A percentile compares a stretch with the other conserved stretches of the same genome.
These are phyloP conservation scores for Pneumocystis sp. DNA, from an alignment of 1,139 yeast species.

Conservation along the genomic window DNA sequence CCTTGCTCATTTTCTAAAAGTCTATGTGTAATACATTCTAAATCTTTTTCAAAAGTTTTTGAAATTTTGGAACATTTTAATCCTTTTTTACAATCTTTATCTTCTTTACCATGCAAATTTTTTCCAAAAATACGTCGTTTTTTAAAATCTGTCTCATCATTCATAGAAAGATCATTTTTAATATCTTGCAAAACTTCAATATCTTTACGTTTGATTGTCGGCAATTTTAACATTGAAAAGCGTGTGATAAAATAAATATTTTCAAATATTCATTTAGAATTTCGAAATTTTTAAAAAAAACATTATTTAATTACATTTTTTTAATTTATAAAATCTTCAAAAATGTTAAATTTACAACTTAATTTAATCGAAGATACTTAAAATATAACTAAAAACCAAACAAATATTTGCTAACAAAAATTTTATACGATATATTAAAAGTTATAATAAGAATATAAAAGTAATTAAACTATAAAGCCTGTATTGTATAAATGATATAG, in stretches of 20 bases:
- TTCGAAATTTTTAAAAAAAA: background rate
- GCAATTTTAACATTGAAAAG: background rate
- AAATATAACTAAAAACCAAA: background rate
- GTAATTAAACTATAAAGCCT: background rate
- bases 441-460: background rate
- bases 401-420: background rate
- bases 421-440: background rate
- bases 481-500: background rate
- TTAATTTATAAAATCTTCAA: background rate
- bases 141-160: background rate
- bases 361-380: background rate
- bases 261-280: background rate
- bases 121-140: background rate
- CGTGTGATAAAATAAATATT: background rate
- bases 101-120: background rate
- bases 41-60: slow-evolving; percentile 34
- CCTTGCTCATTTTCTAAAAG: slow-evolving; percentile 15
- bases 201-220: background rate
- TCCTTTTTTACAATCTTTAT: background rate
- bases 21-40: slow-evolving; percentile 29
- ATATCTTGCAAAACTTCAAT: background rate
- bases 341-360: background rate
- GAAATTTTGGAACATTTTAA: background rate
- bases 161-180: background rate
- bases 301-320: background rate